These are phyloP conservation scores for Rubia yunnanensis DNA, from an alignment of 257 asterid genomes.

Conservation along the genomic window DNA sequence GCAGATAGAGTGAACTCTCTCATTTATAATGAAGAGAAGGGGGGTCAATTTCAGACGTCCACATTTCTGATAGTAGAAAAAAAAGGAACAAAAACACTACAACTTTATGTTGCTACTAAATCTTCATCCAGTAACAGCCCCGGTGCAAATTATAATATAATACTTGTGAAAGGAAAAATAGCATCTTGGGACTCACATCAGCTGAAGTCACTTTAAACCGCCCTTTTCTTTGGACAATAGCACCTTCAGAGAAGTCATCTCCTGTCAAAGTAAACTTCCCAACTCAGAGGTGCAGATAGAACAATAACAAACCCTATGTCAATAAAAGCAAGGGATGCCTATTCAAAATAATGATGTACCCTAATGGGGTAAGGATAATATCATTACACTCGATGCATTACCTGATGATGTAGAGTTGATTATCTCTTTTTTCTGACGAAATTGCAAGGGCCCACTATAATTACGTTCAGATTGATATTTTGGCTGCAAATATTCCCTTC, in stretches of 20 bases:
- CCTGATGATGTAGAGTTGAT: constrained; percentile 42
- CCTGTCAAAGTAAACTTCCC: constrained; percentile 32
- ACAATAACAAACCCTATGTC: not conserved
- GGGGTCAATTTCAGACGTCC: not conserved
- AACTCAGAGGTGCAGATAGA: constrained; percentile 8
- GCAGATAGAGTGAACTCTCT: too few species aligned
- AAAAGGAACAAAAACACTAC: not conserved
- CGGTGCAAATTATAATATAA: not conserved
- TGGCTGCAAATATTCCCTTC: constrained; percentile 66
- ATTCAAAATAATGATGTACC: not conserved
- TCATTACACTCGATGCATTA: constrained; percentile 21
- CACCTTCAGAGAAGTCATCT: constrained; percentile 72
- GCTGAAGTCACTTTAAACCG: constrained; percentile 95
- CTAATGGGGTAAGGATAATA: not conserved
- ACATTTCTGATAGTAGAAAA: not conserved
- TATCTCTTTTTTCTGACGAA: constrained; percentile 63
- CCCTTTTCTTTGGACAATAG: constrained; percentile 82
- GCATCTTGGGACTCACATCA: constrained; percentile 66
- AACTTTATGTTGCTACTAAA: not conserved
- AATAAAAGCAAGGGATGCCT: constrained; percentile 7
- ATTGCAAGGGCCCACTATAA: constrained; percentile 75
- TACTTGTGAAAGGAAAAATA: not conserved
- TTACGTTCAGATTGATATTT: constrained; percentile 52
- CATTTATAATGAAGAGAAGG: too few species aligned
- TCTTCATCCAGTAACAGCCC: not conserved